Evolutionary conservation across 306 rosid species (phyloP).

Genomic region (Abrus pulchellus): DNA sequence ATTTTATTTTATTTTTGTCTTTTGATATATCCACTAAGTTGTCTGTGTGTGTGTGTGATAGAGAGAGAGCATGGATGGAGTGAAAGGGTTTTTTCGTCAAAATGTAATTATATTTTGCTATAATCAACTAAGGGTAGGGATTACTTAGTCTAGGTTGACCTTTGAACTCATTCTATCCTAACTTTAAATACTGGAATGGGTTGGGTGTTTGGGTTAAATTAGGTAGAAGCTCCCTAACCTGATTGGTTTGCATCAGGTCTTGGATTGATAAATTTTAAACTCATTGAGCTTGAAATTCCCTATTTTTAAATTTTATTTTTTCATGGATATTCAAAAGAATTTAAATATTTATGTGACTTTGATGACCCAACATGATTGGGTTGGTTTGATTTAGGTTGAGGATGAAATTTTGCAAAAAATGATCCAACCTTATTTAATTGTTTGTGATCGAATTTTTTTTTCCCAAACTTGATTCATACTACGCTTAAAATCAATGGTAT

Average conservation of each 20-base stretch:
- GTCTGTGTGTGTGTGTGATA: not conserved
- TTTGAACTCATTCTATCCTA: not conserved
- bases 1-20: not conserved
- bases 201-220: not conserved
- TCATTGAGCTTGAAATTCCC: not conserved
- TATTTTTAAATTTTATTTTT: not conserved
- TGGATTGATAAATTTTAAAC: not conserved
- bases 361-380: not conserved
- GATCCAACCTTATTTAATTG: not conserved
- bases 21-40: not conserved
- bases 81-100: not conserved
- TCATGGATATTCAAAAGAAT: not conserved
- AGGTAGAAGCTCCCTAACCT: not conserved
- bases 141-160: not conserved
- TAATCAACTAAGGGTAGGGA: not conserved
- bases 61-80: not conserved
- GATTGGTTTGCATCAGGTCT: not conserved
- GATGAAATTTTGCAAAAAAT: not conserved
- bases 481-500: not conserved
- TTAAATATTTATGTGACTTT: not conserved
- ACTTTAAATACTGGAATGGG: not conserved
- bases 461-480: not conserved
- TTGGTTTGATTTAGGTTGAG: not conserved
- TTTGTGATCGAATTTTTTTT: not conserved
- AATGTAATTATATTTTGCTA: not conserved